These are phyloP conservation scores for Dispira parvispora DNA, from an alignment of 192 early-diverging fungal genomes.

Conservation along the genomic window DNA sequence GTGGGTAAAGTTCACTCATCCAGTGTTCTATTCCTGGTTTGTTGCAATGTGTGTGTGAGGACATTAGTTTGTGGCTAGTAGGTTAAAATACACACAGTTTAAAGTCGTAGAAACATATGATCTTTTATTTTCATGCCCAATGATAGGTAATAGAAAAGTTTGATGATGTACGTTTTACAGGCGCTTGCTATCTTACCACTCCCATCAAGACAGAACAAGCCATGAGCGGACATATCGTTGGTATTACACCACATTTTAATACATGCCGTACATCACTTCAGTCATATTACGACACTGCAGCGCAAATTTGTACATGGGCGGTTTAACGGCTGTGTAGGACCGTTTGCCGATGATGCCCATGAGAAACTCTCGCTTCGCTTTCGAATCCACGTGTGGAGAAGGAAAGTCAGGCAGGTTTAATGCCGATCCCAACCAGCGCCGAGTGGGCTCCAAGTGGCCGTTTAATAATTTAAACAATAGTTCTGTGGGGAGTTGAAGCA, in stretches of 20 bases:
- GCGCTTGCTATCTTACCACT: too few species aligned
- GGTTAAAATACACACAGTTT: too few species aligned
- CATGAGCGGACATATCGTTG: too few species aligned
- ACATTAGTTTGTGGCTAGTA: too few species aligned
- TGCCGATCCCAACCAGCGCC: slow-evolving; percentile 27
- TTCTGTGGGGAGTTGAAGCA: slow-evolving; percentile 33
- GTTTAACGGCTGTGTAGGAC: slow-evolving; percentile 26
- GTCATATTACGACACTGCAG: slow-evolving; percentile 27
- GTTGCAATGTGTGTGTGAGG: too few species aligned
- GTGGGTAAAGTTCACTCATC: too few species aligned
- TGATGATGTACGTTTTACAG: too few species aligned
- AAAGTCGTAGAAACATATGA: too few species aligned
- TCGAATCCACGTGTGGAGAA: slow-evolving; percentile 22
- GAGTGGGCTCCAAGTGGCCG: slow-evolving; percentile 20
- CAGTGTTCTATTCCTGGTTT: too few species aligned
- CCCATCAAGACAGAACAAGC: too few species aligned
- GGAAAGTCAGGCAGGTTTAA: slow-evolving; percentile 32
- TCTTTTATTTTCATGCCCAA: too few species aligned
- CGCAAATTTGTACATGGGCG: slow-evolving; percentile 23
- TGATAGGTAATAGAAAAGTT: too few species aligned
- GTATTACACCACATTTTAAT: background rate
- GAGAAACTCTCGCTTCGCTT: slow-evolving; percentile 30
- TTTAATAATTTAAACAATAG: slow-evolving; percentile 27
- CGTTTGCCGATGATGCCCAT: slow-evolving; percentile 31
- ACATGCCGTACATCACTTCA: slow-evolving; percentile 4